A percentile compares a stretch with the other conserved stretches of the same genome.
Conservation (phyloP, 139 green algal species). For the Zygnema circumcarinatum region DNA sequence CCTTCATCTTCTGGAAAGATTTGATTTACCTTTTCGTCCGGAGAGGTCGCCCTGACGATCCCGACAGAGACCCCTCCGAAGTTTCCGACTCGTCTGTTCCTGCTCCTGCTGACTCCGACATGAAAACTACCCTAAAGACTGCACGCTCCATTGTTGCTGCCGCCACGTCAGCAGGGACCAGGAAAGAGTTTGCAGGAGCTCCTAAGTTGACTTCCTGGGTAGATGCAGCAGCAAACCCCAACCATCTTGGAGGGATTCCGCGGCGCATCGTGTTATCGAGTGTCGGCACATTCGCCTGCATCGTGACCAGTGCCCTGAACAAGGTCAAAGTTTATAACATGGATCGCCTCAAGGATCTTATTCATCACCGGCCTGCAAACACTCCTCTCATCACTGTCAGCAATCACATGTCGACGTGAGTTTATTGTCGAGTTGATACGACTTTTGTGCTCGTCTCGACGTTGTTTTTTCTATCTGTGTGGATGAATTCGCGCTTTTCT, state of each 20-base stretch:
- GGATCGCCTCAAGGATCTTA: constrained; percentile 34
- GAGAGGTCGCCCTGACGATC: too few relatives aligned
- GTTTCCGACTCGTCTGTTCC: too few relatives aligned
- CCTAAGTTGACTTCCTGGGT: too few relatives aligned
- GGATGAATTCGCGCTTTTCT: background rate
- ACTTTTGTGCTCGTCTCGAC: background rate
- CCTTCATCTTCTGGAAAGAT: too few relatives aligned
- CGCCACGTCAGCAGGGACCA: too few relatives aligned
- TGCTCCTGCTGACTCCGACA: too few relatives aligned
- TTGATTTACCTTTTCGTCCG: too few relatives aligned
- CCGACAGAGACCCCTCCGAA: too few relatives aligned
- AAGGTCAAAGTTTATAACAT: constrained; percentile 35
- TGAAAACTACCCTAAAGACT: too few relatives aligned
- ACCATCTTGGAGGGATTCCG: constrained; percentile 2
- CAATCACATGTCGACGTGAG: constrained; percentile 61
- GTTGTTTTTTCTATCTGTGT: background rate
- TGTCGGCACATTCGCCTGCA: background rate
- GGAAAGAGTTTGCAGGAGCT: too few relatives aligned
- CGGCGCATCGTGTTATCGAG: background rate
- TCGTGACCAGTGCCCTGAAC: constrained; percentile 5
- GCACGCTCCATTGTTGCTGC: too few relatives aligned
- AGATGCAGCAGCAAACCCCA: background rate
- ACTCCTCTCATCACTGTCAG: constrained; percentile 51
- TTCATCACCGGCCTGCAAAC: constrained; percentile 22
- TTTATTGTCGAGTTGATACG: constrained; percentile 6